Conservation (phyloP, 352 stramenopile species). For the Blastocystis sp. region DNA sequence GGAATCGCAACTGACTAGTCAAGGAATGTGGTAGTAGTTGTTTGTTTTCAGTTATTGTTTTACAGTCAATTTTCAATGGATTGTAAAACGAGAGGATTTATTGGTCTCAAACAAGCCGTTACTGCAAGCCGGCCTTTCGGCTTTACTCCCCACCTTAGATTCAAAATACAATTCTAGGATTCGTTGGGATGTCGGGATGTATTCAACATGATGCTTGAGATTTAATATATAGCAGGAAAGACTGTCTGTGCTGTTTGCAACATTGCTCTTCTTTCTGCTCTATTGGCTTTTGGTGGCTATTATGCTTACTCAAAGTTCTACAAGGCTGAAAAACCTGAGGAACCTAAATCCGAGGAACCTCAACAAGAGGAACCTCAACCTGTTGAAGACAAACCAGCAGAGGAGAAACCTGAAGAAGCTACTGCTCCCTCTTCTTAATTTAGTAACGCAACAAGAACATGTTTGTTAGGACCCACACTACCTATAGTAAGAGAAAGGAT, state of each 20-base stretch:
- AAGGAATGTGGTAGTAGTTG: background rate
- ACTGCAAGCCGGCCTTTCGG: background rate
- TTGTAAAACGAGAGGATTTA: background rate
- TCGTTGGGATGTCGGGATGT: background rate
- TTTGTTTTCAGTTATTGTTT: no score
- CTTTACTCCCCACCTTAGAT: background rate
- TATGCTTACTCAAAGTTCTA: background rate
- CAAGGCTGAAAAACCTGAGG: no score
- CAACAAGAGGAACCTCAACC: no score
- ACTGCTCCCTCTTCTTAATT: no score
- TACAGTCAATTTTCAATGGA: background rate
- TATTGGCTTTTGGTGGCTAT: background rate
- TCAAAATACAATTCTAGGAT: background rate
- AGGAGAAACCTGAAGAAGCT: no score
- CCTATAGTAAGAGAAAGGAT: no score
- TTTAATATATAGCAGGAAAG: background rate
- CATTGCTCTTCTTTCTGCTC: background rate
- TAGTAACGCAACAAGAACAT: no score
- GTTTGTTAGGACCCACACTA: no score
- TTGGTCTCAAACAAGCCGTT: background rate
- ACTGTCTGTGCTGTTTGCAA: conserved; percentile 4
- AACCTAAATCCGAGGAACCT: no score
- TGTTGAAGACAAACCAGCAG: no score
- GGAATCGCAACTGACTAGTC: background rate
- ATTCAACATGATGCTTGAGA: background rate